Evolutionary conservation across 2,329 filamentous ascomycete species (phyloP), one percentile per base, ranked within the genome.

Genomic region (Trichothecium roseum): DNA sequence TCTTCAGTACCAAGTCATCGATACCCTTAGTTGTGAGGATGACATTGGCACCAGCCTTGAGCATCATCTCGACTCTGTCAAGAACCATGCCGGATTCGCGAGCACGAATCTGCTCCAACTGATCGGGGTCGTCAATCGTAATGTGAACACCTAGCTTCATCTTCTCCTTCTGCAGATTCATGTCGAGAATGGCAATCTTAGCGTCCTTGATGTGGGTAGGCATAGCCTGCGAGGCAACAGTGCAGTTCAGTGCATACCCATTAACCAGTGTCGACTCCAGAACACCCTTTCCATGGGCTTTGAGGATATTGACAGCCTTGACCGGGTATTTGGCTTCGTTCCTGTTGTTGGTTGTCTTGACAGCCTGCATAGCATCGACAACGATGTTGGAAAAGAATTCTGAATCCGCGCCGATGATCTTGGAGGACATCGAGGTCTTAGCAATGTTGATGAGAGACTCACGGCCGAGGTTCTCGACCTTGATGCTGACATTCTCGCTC

Each of bases 91-190:
- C 86, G 14, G 88, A 77, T 60, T 98, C 91, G 37, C 91, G 78
- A 51, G 91, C 80, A 41, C 91, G 79, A 51, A 98, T 98, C 72
- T 95, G 88, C 69, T 98, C 91, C 34, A 98, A 73, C 62, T 98
- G 91, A 57, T 93, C 81, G 33, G 91, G 91, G 57, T 98, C 91
- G 50, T 98, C 91, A 45, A 98, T 84, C 10, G 91, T 96, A 52
- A 98, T 94, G 62, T 98, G 89, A 41, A 98, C 91, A 47, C 91
- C 91, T 40, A 98, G 69, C 74, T 98, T 96, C 91, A 98, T 96
- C 49, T 89, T 77, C 70, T 96, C 89, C 69, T 98, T 98, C 56
- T 96, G 89, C 52, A 98, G 62, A 63, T 98, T 98, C 77, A 98
- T 96, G 58, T 98, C 91, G 42, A 98, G 64, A 51, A 89, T 81